Evolutionary conservation across 768 basidiomycete genomes (phyloP).

Genomic region (Lactarius sp.): DNA sequence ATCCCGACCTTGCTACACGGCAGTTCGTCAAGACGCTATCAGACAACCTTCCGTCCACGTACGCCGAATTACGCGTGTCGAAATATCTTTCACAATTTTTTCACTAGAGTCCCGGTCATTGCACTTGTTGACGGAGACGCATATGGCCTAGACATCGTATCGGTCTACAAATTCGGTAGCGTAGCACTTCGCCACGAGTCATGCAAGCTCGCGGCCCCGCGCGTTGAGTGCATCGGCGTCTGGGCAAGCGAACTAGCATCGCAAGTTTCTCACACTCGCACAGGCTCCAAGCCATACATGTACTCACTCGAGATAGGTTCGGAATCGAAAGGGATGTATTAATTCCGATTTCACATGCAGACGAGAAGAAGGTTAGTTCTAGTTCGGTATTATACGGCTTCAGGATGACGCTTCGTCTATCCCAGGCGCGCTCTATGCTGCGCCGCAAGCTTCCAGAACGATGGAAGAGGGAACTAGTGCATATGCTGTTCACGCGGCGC

Average conservation of each 20-base stretch:
- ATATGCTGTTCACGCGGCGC: constrained; percentile 73
- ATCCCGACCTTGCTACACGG: constrained; percentile 89
- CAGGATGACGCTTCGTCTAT: background rate
- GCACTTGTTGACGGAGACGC: constrained; percentile 88
- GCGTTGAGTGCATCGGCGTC: constrained; percentile 80
- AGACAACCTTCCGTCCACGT: constrained; percentile 59
- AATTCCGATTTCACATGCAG: constrained; percentile 63
- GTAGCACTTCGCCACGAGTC: constrained; percentile 64
- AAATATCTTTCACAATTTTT: background rate
- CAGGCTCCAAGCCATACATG: background rate
- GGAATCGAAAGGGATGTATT: constrained; percentile 55
- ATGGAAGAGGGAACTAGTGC: constrained; percentile 78
- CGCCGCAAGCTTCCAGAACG: constrained; percentile 47
- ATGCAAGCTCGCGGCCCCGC: constrained; percentile 56
- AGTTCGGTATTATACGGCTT: background rate
- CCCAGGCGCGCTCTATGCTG: constrained; percentile 62
- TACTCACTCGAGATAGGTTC: constrained; percentile 39
- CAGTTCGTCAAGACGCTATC: constrained; percentile 74
- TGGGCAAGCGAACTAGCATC: constrained; percentile 58
- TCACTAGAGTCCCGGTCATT: constrained; percentile 63
- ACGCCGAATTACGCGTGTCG: constrained; percentile 23
- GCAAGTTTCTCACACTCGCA: constrained; percentile 38
- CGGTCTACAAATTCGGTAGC: constrained; percentile 83
- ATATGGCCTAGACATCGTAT: constrained; percentile 87
- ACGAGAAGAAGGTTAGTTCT: constrained; percentile 64